Conservation (phyloP, 805 yeast genomes). For the Candida morakotiae region DNA sequence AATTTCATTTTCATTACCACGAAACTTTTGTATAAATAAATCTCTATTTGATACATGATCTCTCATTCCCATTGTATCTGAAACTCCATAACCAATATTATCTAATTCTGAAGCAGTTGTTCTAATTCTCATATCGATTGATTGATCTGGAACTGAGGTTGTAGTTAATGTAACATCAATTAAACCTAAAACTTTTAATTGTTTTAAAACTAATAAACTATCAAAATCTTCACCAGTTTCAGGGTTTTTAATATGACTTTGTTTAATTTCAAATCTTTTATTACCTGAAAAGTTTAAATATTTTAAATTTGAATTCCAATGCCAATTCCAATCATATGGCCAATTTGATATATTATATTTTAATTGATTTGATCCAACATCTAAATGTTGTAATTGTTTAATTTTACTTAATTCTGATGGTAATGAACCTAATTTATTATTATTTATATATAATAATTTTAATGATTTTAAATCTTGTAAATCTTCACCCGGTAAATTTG, state of each 20-base stretch:
- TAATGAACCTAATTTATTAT: constrained; percentile 77
- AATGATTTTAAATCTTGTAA: constrained; percentile 59
- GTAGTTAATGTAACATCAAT: constrained; percentile 95
- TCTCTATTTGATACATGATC: constrained; percentile 72
- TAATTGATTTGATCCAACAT: constrained; percentile 86
- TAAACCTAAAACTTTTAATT: constrained; percentile 72
- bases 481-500: constrained; percentile 82
- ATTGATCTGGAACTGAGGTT: constrained; percentile 84
- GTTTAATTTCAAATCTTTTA: constrained; percentile 83
- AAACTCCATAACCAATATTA: constrained; percentile 81
- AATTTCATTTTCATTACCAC: constrained; percentile 80
- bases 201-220: constrained; percentile 55
- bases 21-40: constrained; percentile 78
- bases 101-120: constrained; percentile 81
- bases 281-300: constrained; percentile 91
- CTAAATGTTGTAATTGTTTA: constrained; percentile 61
- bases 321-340: constrained; percentile 99
- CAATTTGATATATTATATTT: constrained; percentile 91
- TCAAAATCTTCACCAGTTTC: constrained; percentile 65
- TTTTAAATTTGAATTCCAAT: constrained; percentile 67
- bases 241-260: constrained; percentile 51
- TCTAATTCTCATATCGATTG: constrained; percentile 76
- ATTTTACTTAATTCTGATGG: constrained; percentile 86
- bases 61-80: constrained; percentile 75
- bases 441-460: constrained; percentile 65